Percentiles rank a stretch among this genome's conserved stretches.
Evolutionary conservation across 176 grass and related monocot species (phyloP).

Genomic region (Tuctoria greenei): DNA sequence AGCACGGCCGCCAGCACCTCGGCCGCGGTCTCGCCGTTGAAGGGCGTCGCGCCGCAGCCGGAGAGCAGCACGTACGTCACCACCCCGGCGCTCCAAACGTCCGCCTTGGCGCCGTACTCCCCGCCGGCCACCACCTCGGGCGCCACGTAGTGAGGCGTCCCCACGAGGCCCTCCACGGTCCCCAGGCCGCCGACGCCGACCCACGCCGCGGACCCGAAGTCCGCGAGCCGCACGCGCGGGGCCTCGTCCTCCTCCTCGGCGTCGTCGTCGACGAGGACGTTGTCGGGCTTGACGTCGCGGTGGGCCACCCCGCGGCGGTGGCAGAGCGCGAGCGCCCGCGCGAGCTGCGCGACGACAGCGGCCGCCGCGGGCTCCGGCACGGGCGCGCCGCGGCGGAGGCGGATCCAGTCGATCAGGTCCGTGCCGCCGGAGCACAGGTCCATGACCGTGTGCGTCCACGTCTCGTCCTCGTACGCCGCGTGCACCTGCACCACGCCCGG

Average conservation of each 20-base stretch:
- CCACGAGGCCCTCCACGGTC: constrained; percentile 57
- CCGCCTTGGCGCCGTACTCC: constrained; percentile 78
- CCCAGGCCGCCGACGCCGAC: constrained; percentile 38
- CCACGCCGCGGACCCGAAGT: constrained; percentile 72
- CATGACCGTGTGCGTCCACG: constrained; percentile 73
- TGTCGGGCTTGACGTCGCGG: constrained; percentile 79
- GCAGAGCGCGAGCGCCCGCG: constrained; percentile 58
- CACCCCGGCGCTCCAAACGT: constrained; percentile 85
- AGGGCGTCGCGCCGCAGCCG: constrained; percentile 69
- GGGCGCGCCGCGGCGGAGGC: constrained; percentile 50
- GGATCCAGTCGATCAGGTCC: constrained; percentile 73
- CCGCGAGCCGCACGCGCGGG: constrained; percentile 50
- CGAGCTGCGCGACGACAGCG: constrained; percentile 45
- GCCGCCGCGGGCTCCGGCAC: constrained; percentile 57
- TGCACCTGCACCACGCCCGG: constrained; percentile 70
- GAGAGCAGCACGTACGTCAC: constrained; percentile 80
- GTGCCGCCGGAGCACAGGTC: constrained; percentile 69
- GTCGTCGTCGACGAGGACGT: constrained; percentile 57
- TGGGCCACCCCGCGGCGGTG: constrained; percentile 64
- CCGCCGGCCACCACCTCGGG: constrained; percentile 68
- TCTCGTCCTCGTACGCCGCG: constrained; percentile 67
- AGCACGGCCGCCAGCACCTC: constrained; percentile 68
- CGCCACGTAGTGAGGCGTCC: constrained; percentile 79
- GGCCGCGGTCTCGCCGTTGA: constrained; percentile 58
- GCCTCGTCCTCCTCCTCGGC: neutral